Base-by-base conservation (phyloP, 257 asterid genomes). In the Plantago elongata region DNA sequence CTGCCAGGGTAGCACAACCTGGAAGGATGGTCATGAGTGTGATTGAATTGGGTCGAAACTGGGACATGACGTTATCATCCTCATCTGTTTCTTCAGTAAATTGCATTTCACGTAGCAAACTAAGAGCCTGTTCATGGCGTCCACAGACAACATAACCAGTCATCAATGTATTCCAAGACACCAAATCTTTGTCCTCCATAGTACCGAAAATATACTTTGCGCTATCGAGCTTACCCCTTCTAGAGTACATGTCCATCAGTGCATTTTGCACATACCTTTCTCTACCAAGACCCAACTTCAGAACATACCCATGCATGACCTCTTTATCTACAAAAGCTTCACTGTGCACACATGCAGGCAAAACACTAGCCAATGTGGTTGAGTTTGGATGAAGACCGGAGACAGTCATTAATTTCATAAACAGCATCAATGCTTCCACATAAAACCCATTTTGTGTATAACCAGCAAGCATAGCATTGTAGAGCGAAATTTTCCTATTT, bases 391-490 rank as follows among this genome's bases (percentile, higher is more conserved):
- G 66, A 47, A 78, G 72, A 47, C 78, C 72, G 1, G 88, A 69
- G 37, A 66, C 69, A 40, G 69, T 67, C 62, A 83, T 66, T 71
- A 87, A 69, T 42, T 77, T 80, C 81, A 74, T 74, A 71, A 90
- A 90, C 10, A 87, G 61, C 69, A 52, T 43, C 77, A 87, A 67
- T 14, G 93, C 84, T 60, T 82, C 77, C 30, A 45, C 66, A 57
- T 81, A 90, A 58, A 74, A 70, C 29, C 96, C 97, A 67, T 81
- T 90, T 51, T 85, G 90, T 6, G 93, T 64, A 78, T 81, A 90
- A 61, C 97, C 97, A 72, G 95, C 77, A 60, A 90, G 85, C 97
- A 87, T 87, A 59, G 96, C 96, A 80, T 90, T 90, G 95, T 94
- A 90, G 10, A 80, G 71, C 7, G 75, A 95, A 63, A 83, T 85